Evolutionary conservation across 805 yeast genomes (phyloP).

Genomic region (Maudiozyma serrabonitensis): DNA sequence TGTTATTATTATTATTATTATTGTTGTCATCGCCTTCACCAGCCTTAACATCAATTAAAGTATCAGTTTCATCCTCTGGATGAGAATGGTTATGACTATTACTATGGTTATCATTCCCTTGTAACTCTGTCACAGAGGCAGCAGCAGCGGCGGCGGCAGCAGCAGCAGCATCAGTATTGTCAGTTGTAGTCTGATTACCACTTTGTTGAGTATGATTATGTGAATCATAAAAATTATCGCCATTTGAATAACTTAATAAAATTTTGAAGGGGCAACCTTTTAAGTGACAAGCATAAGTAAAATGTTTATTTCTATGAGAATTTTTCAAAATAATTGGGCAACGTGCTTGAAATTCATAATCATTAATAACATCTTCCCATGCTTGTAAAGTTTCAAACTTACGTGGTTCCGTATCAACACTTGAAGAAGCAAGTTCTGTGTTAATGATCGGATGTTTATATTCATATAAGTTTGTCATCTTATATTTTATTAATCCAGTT

Average conservation of each 20-base stretch:
- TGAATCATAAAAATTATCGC: constrained; percentile 9
- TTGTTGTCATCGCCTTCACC: neutral
- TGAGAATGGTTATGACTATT: neutral
- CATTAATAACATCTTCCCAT: constrained; percentile 29
- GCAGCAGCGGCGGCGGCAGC: neutral
- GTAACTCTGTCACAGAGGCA: neutral
- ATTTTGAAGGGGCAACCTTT: constrained; percentile 28
- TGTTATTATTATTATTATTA: neutral
- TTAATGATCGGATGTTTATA: constrained; percentile 29
- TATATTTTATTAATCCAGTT: neutral
- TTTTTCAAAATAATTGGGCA: constrained; percentile 30
- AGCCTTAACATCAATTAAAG: neutral
- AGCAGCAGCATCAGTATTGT: neutral
- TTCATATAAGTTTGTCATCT: constrained; percentile 20
- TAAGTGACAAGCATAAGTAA: constrained; percentile 29
- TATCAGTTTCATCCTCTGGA: neutral
- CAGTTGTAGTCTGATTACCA: neutral
- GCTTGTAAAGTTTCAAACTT: constrained; percentile 24
- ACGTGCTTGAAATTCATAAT: constrained; percentile 29
- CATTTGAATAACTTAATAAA: constrained; percentile 20
- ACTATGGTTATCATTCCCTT: neutral
- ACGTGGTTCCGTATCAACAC: constrained; percentile 15
- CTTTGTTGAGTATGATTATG: neutral
- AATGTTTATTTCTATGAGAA: constrained; percentile 29
- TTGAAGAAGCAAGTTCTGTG: constrained; percentile 20